Conservation (phyloP, 768 basidiomycete species). For the Mycena latifolia region DNA sequence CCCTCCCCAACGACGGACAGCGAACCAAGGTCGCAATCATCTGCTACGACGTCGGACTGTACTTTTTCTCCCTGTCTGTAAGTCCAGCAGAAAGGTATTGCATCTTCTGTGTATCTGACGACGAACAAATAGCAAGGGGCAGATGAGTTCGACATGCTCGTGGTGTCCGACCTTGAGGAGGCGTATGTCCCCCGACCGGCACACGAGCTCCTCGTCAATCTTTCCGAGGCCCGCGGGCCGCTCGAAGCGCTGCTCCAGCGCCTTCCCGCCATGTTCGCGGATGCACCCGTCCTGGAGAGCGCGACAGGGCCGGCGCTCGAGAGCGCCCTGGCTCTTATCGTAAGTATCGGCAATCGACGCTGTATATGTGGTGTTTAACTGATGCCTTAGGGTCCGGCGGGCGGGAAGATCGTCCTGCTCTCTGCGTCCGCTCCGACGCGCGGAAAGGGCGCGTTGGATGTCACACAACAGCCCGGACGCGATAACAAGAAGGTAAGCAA, state of each 20-base stretch:
- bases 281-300: not conserved
- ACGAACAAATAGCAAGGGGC: not conserved
- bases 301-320: conserved; percentile 28
- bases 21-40: conserved; percentile 72
- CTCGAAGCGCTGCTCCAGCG: conserved; percentile 65
- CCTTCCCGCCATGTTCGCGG: conserved; percentile 72
- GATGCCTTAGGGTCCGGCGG: conserved; percentile 61
- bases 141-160: conserved; percentile 63
- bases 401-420: conserved; percentile 73
- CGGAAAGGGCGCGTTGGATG: conserved; percentile 72
- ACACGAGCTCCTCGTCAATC: conserved; percentile 69
- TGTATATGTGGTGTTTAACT: not conserved
- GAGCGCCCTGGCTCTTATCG: conserved; percentile 5
- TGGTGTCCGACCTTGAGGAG: conserved; percentile 75
- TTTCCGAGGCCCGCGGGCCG: conserved; percentile 63
- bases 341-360: not conserved
- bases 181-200: conserved; percentile 73
- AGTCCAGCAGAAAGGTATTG: not conserved
- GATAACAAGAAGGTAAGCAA: not conserved
- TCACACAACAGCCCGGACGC: not conserved
- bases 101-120: not conserved
- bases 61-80: conserved; percentile 73
- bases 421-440: conserved; percentile 67
- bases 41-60: conserved; percentile 69
- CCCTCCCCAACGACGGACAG: conserved; percentile 70